These are phyloP conservation scores for Coemansia sp. DNA, from an alignment of 192 early-diverging fungal genomes.

Conservation along the genomic window DNA sequence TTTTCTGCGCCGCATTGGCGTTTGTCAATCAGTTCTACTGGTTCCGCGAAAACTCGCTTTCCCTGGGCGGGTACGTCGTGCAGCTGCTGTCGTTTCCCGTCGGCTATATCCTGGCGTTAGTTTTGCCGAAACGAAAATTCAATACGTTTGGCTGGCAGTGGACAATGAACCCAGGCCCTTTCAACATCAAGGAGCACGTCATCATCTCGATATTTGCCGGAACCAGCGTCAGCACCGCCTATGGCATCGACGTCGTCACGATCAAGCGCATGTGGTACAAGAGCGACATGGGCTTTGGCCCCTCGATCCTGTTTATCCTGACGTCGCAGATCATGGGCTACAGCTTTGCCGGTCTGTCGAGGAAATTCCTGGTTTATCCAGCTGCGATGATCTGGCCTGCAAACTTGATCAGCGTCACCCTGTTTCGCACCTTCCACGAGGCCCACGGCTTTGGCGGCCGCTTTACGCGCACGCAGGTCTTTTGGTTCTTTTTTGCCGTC, in stretches of 20 bases:
- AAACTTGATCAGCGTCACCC: constrained; percentile 68
- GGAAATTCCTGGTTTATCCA: constrained; percentile 82
- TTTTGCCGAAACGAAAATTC: constrained; percentile 58
- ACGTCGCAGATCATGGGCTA: constrained; percentile 68
- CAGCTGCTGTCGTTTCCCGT: constrained; percentile 73
- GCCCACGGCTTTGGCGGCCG: constrained; percentile 48
- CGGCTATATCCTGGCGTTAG: constrained; percentile 62
- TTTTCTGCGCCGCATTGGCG: too few relatives aligned
- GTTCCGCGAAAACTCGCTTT: constrained; percentile 79
- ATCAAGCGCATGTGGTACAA: constrained; percentile 69
- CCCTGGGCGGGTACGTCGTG: constrained; percentile 66
- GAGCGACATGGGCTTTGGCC: constrained; percentile 61
- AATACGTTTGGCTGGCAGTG: constrained; percentile 53
- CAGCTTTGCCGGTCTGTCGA: constrained; percentile 66
- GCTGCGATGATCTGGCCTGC: constrained; percentile 86
- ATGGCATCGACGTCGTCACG: constrained; percentile 73
- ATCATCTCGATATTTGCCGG: constrained; percentile 76
- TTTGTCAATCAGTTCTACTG: constrained; percentile 83
- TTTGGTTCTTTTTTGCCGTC: constrained; percentile 48
- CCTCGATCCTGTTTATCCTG: constrained; percentile 64
- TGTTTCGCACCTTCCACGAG: constrained; percentile 78
- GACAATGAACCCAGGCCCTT: constrained; percentile 81
- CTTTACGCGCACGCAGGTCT: constrained; percentile 55
- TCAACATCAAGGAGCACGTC: constrained; percentile 87
- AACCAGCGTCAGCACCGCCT: constrained; percentile 64